These are phyloP conservation scores for Dactylellina parvicollis DNA, from an alignment of 2,329 filamentous ascomycete species.

Conservation along the genomic window DNA sequence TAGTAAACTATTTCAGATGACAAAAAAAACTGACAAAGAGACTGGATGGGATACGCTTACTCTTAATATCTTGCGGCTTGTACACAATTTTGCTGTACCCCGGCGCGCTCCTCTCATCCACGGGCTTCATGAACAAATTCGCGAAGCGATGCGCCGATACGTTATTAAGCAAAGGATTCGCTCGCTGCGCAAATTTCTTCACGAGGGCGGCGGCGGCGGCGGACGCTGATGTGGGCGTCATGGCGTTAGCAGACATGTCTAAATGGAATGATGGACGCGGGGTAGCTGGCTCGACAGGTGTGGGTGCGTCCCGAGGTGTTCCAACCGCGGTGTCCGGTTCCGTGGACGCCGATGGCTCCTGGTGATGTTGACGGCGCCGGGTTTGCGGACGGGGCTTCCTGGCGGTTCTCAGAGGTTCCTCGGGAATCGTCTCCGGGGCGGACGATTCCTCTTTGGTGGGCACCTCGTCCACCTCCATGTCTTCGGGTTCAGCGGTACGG, in stretches of 20 bases:
- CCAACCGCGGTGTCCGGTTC: conserved; percentile 40
- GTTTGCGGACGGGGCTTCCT: conserved; percentile 15
- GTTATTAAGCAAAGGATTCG: conserved; percentile 71
- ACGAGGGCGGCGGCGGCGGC: conserved; percentile 20
- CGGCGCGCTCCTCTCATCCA: conserved; percentile 78
- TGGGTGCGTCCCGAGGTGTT: conserved; percentile 27
- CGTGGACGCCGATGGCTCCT: conserved; percentile 19
- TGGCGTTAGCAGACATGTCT: conserved; percentile 38
- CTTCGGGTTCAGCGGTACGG: conserved; percentile 37
- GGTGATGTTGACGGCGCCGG: conserved; percentile 16
- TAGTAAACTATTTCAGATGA: neutral
- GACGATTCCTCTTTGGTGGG: conserved; percentile 41
- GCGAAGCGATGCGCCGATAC: conserved; percentile 80
- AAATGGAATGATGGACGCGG: conserved; percentile 44
- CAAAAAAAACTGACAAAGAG: neutral
- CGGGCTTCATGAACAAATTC: conserved; percentile 79
- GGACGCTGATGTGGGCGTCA: conserved; percentile 20
- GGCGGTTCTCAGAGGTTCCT: conserved; percentile 15
- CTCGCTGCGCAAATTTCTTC: conserved; percentile 58
- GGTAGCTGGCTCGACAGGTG: conserved; percentile 33
- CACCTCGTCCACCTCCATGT: conserved; percentile 43
- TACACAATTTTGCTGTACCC: conserved; percentile 79
- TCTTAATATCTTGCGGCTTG: conserved; percentile 79
- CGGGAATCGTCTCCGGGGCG: conserved; percentile 25
- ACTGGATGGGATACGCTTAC: conserved; percentile 45